Conservation (phyloP, 345 rosid species). For the Orychophragmus violaceus region DNA sequence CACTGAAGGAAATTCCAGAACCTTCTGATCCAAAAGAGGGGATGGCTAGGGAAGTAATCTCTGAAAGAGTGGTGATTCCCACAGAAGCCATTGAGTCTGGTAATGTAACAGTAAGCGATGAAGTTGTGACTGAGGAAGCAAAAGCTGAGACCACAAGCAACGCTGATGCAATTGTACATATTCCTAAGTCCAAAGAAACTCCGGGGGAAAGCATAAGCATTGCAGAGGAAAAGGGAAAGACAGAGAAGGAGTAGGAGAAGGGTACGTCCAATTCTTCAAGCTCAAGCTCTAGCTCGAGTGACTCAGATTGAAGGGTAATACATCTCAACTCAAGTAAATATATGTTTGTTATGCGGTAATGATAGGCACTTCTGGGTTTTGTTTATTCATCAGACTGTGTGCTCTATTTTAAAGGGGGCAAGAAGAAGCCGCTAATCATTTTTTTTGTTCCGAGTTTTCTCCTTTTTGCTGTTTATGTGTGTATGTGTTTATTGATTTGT, state of each 20-base stretch:
- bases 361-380: slow-evolving; percentile 21
- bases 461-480: neutral
- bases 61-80: slow-evolving; percentile 22
- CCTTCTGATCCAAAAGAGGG: slow-evolving; percentile 25
- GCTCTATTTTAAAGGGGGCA: slow-evolving; percentile 13
- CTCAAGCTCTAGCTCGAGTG: slow-evolving; percentile 29
- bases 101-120: slow-evolving; percentile 16
- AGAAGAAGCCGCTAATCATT: slow-evolving; percentile 16
- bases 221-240: slow-evolving; percentile 2
- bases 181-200: slow-evolving; percentile 22
- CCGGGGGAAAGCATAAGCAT: slow-evolving; percentile 12
- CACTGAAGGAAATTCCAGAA: slow-evolving; percentile 22
- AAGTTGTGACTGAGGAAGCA: slow-evolving; percentile 13
- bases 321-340: slow-evolving; percentile 18
- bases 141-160: slow-evolving; percentile 16
- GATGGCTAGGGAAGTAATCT: slow-evolving; percentile 15
- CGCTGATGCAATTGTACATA: neutral
- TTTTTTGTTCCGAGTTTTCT: slow-evolving; percentile 15
- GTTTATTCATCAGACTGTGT: neutral
- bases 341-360: slow-evolving; percentile 9
- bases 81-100: slow-evolving; percentile 25
- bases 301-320: slow-evolving; percentile 22
- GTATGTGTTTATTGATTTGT: slow-evolving; percentile 18
- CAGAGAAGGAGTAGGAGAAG: slow-evolving; percentile 3
- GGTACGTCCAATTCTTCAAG: slow-evolving; percentile 18